A percentile compares a stretch with the other conserved stretches of the same genome.
phyloP scores from a whole-genome alignment of 805 yeast genomes.

The Pichia heedii region DNA sequence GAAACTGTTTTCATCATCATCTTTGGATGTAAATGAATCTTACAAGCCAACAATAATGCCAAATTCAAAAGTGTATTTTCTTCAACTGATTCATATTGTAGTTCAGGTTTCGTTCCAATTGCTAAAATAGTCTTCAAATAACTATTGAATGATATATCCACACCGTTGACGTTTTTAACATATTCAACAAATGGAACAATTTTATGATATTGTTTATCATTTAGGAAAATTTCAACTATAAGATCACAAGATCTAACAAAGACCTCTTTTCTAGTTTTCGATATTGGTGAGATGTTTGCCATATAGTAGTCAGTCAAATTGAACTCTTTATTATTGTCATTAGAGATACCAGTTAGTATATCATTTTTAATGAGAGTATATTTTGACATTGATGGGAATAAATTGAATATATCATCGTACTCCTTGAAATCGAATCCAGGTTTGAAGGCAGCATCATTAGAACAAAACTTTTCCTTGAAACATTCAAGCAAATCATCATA shows the following conservation, averaged over 20 bases:
- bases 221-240: not conserved
- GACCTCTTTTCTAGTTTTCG: not conserved
- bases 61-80: not conserved
- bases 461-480: not conserved
- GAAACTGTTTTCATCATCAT: no score
- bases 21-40: no score
- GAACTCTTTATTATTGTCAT: no score
- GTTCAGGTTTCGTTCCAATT: not conserved
- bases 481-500: not conserved
- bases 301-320: not conserved
- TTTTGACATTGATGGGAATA: conserved; percentile 1
- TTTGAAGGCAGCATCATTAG: conserved; percentile 1
- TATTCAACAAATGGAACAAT: conserved; percentile 6
- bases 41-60: no score
- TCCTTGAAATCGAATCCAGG: conserved; percentile 4
- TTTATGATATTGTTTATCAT: conserved; percentile 1
- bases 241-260: conserved; percentile 1
- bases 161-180: not conserved
- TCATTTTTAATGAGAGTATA: not conserved
- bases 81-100: not conserved
- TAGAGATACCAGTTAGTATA: no score
- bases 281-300: not conserved
- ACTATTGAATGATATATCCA: not conserved
- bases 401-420: not conserved
- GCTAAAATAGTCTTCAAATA: not conserved